These are phyloP conservation scores for Pseudogymnoascus sp. DNA, from an alignment of 2,329 filamentous ascomycete genomes.

Conservation along the genomic window DNA sequence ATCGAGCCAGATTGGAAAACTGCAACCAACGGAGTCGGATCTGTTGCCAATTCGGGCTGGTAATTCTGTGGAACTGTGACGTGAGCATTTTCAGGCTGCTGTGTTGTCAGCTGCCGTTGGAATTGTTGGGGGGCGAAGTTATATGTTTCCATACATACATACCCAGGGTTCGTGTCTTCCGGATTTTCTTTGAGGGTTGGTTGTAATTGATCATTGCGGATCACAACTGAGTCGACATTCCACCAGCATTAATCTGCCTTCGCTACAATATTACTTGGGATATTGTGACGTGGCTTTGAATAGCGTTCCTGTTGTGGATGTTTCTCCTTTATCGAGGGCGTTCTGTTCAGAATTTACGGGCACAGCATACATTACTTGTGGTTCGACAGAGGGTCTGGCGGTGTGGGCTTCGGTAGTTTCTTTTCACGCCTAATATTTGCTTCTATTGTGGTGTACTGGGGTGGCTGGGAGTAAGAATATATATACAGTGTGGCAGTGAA, in stretches of 20 bases:
- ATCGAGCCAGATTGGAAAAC: not conserved
- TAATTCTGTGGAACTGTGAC: not conserved
- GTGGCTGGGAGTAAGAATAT: not conserved
- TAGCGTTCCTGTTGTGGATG: not conserved
- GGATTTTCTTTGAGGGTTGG: not conserved
- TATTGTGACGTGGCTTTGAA: not conserved
- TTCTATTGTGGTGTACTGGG: not conserved
- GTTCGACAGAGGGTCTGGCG: not conserved
- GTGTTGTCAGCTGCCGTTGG: not conserved
- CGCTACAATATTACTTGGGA: not conserved
- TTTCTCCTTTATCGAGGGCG: not conserved
- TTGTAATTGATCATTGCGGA: not conserved
- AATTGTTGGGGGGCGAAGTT: not conserved
- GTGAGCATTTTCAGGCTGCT: not conserved
- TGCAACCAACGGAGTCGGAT: not conserved
- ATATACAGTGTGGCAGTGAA: not conserved
- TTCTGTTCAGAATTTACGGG: conserved; percentile 1
- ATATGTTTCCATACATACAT: conserved; percentile 7
- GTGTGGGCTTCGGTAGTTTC: not conserved
- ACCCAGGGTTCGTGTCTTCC: not conserved
- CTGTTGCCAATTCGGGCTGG: not conserved
- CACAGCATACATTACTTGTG: conserved; percentile 7
- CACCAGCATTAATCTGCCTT: not conserved
- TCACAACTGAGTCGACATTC: not conserved
- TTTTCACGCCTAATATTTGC: conserved; percentile 1